Evolutionary conservation across 805 yeast genomes (phyloP).

Genomic region (Candida palmyrensis): DNA sequence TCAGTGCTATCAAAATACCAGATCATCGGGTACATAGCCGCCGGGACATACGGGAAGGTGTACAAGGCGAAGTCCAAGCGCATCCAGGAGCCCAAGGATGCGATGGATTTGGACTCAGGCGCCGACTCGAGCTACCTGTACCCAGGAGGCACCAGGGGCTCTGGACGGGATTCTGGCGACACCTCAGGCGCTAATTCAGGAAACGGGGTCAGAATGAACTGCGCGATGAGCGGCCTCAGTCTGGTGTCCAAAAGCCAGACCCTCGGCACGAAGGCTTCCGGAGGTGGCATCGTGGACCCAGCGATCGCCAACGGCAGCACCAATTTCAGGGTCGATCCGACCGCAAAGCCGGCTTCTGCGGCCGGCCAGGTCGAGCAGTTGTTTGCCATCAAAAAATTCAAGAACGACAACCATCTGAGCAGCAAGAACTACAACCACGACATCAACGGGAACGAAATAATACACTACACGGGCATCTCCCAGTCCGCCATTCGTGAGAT

Average conservation of each 20-base stretch:
- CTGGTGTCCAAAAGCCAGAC: no score
- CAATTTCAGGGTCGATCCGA: neutral
- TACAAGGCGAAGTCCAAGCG: conserved; percentile 71
- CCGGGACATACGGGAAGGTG: conserved; percentile 95
- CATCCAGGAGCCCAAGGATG: conserved; percentile 9
- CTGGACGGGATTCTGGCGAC: neutral
- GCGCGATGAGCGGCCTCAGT: neutral
- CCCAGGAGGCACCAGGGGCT: no score
- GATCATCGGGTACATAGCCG: conserved; percentile 92
- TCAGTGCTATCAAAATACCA: conserved; percentile 83
- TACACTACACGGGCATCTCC: conserved; percentile 90
- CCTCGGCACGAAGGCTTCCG: neutral
- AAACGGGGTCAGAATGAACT: neutral
- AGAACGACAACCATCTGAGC: conserved; percentile 58
- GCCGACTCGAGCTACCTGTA: no score
- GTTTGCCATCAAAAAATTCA: conserved; percentile 92
- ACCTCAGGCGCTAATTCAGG: neutral
- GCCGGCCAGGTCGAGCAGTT: conserved; percentile 19
- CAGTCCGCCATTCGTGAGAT: conserved; percentile 96
- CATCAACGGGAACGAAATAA: conserved; percentile 73
- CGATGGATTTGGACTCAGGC: neutral
- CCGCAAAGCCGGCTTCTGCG: neutral
- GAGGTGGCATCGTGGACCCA: neutral
- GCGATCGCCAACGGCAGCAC: neutral
- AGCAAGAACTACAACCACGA: conserved; percentile 31